Percentiles rank a stretch among this genome's conserved stretches.
These are phyloP conservation scores for Galeopsis tetrahit DNA, from an alignment of 257 asterid species.

Conservation along the genomic window DNA sequence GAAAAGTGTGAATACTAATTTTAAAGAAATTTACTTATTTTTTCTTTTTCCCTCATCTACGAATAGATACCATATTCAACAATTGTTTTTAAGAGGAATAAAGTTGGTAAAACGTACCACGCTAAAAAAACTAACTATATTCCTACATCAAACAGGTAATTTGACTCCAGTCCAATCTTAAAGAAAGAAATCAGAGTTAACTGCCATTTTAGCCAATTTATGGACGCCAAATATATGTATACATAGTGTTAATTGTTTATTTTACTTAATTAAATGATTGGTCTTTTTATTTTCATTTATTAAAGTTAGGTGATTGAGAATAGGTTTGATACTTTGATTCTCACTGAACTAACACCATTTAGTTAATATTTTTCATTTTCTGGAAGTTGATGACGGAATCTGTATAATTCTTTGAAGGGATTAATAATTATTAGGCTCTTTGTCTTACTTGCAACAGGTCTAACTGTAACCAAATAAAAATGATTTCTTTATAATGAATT, in stretches of 20 bases:
- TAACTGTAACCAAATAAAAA: neutral
- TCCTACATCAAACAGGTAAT: no score
- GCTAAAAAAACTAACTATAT: no score
- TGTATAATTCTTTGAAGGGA: constrained; percentile 1
- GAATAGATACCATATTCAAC: no score
- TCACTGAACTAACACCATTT: neutral
- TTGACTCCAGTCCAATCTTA: no score
- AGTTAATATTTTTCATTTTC: neutral
- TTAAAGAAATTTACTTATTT: no score
- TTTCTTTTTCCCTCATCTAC: no score
- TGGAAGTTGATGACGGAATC: constrained; percentile 24
- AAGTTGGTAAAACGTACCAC: no score
- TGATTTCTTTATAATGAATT: neutral
- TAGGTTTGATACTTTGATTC: neutral
- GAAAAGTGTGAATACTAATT: no score
- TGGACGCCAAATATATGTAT: no score
- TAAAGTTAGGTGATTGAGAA: neutral
- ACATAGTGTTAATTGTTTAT: constrained; percentile 1
- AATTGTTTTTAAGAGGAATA: no score
- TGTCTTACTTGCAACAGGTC: neutral
- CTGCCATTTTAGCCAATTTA: no score
- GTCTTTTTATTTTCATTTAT: neutral
- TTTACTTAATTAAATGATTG: neutral
- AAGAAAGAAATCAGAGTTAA: no score
- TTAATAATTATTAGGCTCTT: constrained; percentile 1